Evolutionary conservation across 208 protist species (phyloP).

Genomic region (Porcisia deanei): DNA sequence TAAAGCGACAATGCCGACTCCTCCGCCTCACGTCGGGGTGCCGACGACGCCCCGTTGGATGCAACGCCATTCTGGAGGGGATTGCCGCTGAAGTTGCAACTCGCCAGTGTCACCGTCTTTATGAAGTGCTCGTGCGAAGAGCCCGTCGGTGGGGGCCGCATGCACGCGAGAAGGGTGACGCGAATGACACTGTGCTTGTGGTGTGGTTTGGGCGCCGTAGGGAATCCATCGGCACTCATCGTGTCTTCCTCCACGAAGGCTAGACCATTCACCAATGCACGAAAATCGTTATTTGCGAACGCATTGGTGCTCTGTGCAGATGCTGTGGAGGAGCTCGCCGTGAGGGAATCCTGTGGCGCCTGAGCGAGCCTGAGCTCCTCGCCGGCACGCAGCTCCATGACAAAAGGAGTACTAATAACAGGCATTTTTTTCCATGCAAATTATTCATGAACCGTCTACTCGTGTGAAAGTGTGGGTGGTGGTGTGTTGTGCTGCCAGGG

Average conservation of each 20-base stretch:
- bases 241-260: constrained; percentile 38
- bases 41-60: neutral
- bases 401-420: constrained; percentile 45
- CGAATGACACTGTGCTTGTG: constrained; percentile 33
- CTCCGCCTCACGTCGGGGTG: neutral
- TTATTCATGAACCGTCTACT: no score
- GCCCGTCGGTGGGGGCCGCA: neutral
- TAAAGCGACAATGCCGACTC: neutral
- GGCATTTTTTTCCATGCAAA: constrained; percentile 33
- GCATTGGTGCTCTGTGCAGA: constrained; percentile 8
- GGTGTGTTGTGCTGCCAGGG: neutral
- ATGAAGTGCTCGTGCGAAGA: neutral
- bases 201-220: neutral
- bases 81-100: constrained; percentile 34
- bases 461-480: neutral
- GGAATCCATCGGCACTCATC: neutral
- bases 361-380: constrained; percentile 42
- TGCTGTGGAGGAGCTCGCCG: constrained; percentile 1
- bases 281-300: constrained; percentile 36
- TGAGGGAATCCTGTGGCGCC: neutral
- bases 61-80: neutral
- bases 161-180: constrained; percentile 37
- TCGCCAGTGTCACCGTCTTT: constrained; percentile 38
- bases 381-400: constrained; percentile 41
- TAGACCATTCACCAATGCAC: constrained; percentile 36